Percentiles rank a stretch among this genome's conserved stretches.
Conservation (phyloP, 2,329 filamentous ascomycete species). For the Botrytis cinerea region DNA sequence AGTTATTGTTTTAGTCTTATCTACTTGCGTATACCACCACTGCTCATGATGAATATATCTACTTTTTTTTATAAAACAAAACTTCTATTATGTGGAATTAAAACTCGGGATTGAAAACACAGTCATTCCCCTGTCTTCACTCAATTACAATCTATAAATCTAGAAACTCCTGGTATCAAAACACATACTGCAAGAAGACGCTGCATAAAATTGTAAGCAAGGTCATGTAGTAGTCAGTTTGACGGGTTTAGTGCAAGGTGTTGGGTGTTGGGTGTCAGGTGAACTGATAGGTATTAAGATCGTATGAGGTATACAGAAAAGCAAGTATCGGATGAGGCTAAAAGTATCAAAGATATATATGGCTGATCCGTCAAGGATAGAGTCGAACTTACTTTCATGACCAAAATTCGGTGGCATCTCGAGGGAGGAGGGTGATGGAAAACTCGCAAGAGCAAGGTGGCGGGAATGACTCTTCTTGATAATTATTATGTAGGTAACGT, state of each 20-base stretch:
- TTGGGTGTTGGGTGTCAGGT: not conserved
- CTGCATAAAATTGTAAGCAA: not conserved
- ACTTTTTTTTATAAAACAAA: not conserved
- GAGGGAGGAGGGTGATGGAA: no score
- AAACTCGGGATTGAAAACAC: no score
- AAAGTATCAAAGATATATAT: not conserved
- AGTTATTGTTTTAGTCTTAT: not conserved
- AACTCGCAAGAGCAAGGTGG: not conserved
- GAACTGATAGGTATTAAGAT: not conserved
- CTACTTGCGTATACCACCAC: not conserved
- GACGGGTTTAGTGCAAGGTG: not conserved
- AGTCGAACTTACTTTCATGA: not conserved
- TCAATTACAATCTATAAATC: not conserved
- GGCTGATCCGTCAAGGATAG: not conserved
- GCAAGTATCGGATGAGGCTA: not conserved
- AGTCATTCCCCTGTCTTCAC: fast-evolving
- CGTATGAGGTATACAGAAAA: not conserved
- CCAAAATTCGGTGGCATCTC: fast-evolving
- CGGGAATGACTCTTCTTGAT: not conserved
- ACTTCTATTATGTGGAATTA: not conserved
- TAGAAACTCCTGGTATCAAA: not conserved
- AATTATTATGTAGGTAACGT: fast-evolving
- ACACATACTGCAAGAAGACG: not conserved
- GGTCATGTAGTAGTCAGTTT: not conserved
- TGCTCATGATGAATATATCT: not conserved